Percentiles rank a stretch among this genome's conserved stretches.
These are phyloP conservation scores for Avena eriantha DNA, from an alignment of 176 grass and related monocot genomes.

Conservation along the genomic window DNA sequence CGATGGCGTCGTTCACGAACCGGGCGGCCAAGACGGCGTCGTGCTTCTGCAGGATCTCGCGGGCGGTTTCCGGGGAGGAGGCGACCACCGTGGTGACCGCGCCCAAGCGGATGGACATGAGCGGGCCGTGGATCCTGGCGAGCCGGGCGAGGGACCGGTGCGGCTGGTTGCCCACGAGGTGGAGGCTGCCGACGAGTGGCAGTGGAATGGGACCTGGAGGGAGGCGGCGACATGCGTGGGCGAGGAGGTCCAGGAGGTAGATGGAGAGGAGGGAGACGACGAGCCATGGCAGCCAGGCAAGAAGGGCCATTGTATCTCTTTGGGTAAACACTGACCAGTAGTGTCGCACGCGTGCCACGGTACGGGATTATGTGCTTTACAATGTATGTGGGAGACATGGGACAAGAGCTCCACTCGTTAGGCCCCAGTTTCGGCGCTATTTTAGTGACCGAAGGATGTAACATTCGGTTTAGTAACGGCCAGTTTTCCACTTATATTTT, in stretches of 20 bases:
- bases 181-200: constrained; percentile 43
- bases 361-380: no score
- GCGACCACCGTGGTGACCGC: constrained; percentile 37
- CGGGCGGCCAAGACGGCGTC: constrained; percentile 8
- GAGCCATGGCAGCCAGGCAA: constrained; percentile 17
- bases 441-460: no score
- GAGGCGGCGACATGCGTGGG: not conserved
- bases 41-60: constrained; percentile 41
- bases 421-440: no score
- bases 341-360: not conserved
- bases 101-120: constrained; percentile 41
- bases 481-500: no score
- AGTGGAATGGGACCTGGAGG: constrained; percentile 18
- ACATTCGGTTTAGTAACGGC: no score
- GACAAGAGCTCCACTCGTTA: no score
- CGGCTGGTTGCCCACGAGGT: not conserved
- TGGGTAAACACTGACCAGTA: not conserved
- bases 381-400: no score
- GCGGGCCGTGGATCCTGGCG: constrained; percentile 14
- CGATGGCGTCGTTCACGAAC: constrained; percentile 1
- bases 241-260: not conserved
- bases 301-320: not conserved
- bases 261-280: constrained; percentile 20
- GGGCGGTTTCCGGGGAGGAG: constrained; percentile 16
- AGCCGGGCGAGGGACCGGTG: constrained; percentile 37